phyloP scores from a whole-genome alignment of 352 stramenopile genomes.

The Phytophthora idaei region DNA sequence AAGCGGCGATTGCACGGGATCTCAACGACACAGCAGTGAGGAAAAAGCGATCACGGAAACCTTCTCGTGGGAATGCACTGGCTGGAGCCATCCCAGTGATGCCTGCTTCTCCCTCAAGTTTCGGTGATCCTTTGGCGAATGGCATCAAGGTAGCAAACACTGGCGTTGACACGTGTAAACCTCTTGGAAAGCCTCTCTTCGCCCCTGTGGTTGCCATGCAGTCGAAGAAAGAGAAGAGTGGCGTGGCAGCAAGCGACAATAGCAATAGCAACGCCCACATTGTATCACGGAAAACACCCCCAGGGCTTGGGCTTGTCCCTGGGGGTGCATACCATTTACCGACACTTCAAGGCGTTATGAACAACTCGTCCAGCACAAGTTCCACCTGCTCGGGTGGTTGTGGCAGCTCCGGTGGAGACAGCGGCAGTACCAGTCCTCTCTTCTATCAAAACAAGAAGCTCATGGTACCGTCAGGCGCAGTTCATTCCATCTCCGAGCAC shows the following conservation, averaged over 20 bases:
- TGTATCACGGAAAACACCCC: conserved; percentile 21
- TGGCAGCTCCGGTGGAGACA: conserved; percentile 6
- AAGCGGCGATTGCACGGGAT: conserved; percentile 71
- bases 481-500: conserved; percentile 48
- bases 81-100: conserved; percentile 20
- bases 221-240: conserved; percentile 31
- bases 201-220: conserved; percentile 21
- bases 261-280: conserved; percentile 22
- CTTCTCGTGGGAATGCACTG: conserved; percentile 20
- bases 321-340: conserved; percentile 37
- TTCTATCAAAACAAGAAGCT: conserved; percentile 43
- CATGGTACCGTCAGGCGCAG: conserved; percentile 26
- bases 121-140: conserved; percentile 21
- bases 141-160: not conserved
- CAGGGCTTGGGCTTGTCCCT: conserved; percentile 10
- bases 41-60: conserved; percentile 68
- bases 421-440: conserved; percentile 21
- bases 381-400: conserved; percentile 14
- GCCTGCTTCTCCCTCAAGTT: conserved; percentile 13
- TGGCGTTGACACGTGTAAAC: conserved; percentile 16
- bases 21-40: conserved; percentile 64
- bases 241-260: conserved; percentile 4
- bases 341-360: conserved; percentile 36
- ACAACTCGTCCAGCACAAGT: conserved; percentile 38
- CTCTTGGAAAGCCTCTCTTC: conserved; percentile 34